Percentiles rank a stretch among this genome's conserved stretches.
phyloP scores from a whole-genome alignment of 176 grass and related monocot species.

The Tillandsia fasciculata region DNA sequence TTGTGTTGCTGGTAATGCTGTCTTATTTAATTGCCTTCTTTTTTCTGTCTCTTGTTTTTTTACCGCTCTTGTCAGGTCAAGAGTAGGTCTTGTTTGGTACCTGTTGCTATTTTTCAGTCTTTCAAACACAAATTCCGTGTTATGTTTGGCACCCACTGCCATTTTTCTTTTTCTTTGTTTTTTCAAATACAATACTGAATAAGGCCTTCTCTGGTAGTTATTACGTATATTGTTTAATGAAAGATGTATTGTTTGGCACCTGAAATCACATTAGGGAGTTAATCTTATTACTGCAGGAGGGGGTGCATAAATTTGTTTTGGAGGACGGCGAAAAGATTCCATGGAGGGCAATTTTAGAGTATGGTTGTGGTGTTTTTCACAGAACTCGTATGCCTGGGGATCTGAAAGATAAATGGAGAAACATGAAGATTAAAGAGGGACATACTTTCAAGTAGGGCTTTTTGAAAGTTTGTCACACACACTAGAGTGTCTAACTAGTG shows the following conservation, averaged over 20 bases:
- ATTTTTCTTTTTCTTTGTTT: too few relatives aligned
- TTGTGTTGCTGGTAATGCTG: background rate
- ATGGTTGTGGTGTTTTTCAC: conserved; percentile 34
- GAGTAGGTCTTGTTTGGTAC: too few relatives aligned
- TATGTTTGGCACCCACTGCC: too few relatives aligned
- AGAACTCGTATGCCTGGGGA: conserved; percentile 36
- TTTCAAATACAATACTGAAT: too few relatives aligned
- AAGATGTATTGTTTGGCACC: background rate
- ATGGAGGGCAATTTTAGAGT: conserved; percentile 42
- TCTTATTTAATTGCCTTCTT: background rate
- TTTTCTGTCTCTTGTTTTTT: background rate
- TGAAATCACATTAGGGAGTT: background rate
- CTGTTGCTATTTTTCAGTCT: background rate
- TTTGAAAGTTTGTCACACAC: too few relatives aligned
- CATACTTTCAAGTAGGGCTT: too few relatives aligned
- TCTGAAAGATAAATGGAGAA: conserved; percentile 78
- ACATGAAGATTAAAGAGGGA: conserved; percentile 31
- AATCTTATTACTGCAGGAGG: conserved; percentile 29
- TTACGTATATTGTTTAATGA: background rate
- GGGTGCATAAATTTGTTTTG: conserved; percentile 26
- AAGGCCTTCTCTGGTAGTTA: too few relatives aligned
- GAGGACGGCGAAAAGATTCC: conserved; percentile 17
- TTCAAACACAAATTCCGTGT: too few relatives aligned
- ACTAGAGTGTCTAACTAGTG: too few relatives aligned
- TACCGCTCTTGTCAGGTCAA: background rate